Evolutionary conservation across 2,329 filamentous ascomycete species (phyloP).

Genomic region (Ophiostoma himal-ulmi): DNA sequence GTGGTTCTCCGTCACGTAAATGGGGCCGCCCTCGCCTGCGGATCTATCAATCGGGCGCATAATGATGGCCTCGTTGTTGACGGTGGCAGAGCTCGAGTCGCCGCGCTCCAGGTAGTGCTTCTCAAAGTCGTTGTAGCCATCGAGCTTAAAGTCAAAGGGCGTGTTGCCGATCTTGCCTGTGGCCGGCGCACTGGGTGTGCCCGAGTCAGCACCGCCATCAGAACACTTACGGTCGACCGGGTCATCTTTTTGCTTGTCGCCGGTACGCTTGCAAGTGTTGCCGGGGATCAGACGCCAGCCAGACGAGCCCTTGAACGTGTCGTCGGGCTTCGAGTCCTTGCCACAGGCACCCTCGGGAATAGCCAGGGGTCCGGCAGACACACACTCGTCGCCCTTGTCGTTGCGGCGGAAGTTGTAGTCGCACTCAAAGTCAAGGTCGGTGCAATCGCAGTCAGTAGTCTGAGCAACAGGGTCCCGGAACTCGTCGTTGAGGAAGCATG

Average conservation of each 20-base stretch:
- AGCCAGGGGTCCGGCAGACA: conserved; percentile 54
- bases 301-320: conserved; percentile 76
- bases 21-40: conserved; percentile 50
- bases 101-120: conserved; percentile 75
- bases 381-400: conserved; percentile 63
- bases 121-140: conserved; percentile 46
- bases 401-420: conserved; percentile 80
- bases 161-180: conserved; percentile 61
- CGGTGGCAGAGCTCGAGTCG: conserved; percentile 50
- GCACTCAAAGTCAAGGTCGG: conserved; percentile 84
- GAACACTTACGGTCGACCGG: conserved; percentile 70
- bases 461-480: conserved; percentile 72
- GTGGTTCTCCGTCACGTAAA: conserved; percentile 76
- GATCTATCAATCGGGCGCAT: conserved; percentile 42
- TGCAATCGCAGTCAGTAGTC: conserved; percentile 73
- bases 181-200: conserved; percentile 45
- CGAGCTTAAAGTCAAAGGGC: conserved; percentile 52
- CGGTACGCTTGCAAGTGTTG: conserved; percentile 60
- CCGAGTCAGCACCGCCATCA: conserved; percentile 50
- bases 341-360: conserved; percentile 66
- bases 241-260: conserved; percentile 61
- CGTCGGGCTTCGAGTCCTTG: conserved; percentile 54
- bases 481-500: conserved; percentile 82
- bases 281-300: conserved; percentile 90
- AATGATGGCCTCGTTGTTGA: conserved; percentile 64